A percentile compares a stretch with the other conserved stretches of the same genome.
Conservation (phyloP, 2,329 filamentous ascomycete genomes). For the Fusarium solani-melongenae region DNA sequence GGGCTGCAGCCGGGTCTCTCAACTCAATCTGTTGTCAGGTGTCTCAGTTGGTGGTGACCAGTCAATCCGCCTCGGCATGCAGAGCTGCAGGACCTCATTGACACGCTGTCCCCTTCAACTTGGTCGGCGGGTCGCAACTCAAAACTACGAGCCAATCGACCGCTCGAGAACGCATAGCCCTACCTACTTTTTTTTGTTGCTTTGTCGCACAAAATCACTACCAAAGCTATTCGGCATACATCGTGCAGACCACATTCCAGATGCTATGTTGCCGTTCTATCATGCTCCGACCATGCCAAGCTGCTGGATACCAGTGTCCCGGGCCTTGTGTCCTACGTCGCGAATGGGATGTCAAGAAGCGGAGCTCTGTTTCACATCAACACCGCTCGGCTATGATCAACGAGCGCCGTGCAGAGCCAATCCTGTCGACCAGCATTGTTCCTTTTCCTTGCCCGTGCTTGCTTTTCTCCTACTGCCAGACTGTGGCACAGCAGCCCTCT, state of each 20-base stretch:
- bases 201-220: neutral
- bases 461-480: neutral
- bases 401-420: neutral
- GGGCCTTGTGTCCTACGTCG: neutral
- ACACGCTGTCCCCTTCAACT: slow-evolving; percentile 13
- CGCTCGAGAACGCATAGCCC: neutral
- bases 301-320: neutral
- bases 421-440: neutral
- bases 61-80: neutral
- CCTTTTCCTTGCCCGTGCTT: neutral
- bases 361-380: neutral
- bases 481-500: neutral
- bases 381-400: neutral
- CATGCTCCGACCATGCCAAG: neutral
- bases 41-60: slow-evolving; percentile 1
- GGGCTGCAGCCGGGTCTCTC: neutral
- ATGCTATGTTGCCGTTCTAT: neutral
- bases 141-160: neutral
- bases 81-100: neutral
- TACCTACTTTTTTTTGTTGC: neutral
- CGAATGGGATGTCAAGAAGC: neutral
- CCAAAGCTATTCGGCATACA: neutral
- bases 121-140: neutral
- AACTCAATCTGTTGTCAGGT: slow-evolving; percentile 6
- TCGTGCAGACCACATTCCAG: neutral